Percentiles rank a stretch among this genome's conserved stretches.
phyloP scores from a whole-genome alignment of 495 filamentous ascomycete species.

The Trichocladium uniseriatum region DNA sequence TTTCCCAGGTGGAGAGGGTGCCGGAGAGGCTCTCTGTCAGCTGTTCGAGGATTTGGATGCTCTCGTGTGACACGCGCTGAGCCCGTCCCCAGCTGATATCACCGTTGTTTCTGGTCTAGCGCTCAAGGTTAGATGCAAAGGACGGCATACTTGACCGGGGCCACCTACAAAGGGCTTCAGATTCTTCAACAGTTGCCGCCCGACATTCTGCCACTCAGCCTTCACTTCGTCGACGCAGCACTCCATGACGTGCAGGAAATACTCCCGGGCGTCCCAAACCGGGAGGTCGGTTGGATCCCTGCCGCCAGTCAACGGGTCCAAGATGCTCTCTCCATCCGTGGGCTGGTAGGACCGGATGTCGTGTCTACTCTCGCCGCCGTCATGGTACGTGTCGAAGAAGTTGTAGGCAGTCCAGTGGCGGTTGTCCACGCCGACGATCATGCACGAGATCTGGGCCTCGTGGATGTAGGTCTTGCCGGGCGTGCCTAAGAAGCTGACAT shows the following conservation, averaged over 20 bases:
- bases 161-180: constrained; percentile 7
- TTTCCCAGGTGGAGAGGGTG: constrained; percentile 8
- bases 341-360: constrained; percentile 6
- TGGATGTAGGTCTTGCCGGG: constrained; percentile 1
- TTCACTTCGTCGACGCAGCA: constrained; percentile 1
- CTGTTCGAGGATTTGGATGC: constrained; percentile 8
- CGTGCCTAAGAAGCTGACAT: not conserved
- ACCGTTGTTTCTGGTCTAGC: too few relatives aligned
- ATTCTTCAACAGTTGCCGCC: not conserved
- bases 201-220: constrained; percentile 12
- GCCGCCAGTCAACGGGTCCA: constrained; percentile 5
- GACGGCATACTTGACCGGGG: not conserved
- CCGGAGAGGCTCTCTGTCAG: not conserved
- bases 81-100: not conserved
- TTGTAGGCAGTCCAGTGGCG: constrained; percentile 13
- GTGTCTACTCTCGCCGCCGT: constrained; percentile 8
- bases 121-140: not conserved
- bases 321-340: not conserved
- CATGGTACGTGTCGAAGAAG: constrained; percentile 19
- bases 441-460: constrained; percentile 15
- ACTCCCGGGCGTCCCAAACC: constrained; percentile 9
- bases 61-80: not conserved
- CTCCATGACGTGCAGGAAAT: constrained; percentile 12
- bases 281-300: not conserved
- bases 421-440: constrained; percentile 13